Evolutionary conservation across 345 rosid species (phyloP), one percentile per base, ranked within the genome.

Genomic region (Citrus mangshanensis): DNA sequence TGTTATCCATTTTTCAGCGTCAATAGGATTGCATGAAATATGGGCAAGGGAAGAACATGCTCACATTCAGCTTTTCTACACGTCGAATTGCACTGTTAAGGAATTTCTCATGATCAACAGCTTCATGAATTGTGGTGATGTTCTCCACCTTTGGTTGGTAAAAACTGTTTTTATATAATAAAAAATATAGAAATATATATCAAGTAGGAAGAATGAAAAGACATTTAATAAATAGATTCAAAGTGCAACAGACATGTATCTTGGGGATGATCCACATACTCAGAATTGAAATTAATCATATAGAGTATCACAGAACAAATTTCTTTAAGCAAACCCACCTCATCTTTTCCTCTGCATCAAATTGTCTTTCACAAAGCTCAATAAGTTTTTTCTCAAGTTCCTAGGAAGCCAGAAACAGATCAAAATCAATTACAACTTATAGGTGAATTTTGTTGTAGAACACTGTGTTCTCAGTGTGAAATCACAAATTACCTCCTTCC

Each of bases 401-500:
- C 86, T 85, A 55, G 6, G 6, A 63, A 68, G 55, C 13, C 51
- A 70, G 28, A 13, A 14, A 19, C 35, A 35, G 60, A 54, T 16
- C 22, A 66, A 75, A 65, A 38, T 58, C 55, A 35, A 30, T 63
- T 34, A 34, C 38, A 34, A 24, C 8, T 10, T 63, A 13, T 54
- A 6, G 75, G 24, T 37, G 24, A 22, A 61, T 64, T 35, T 70
- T 19, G 16, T 22, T 70, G 28, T 9, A 5, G 49, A n/a, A 5
- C 9, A 7, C 46, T 24, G 5, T 2, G 16, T 19, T 3, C 1
- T 14, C 5, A 74, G 13, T 25, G 32, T 59, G 18, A 55, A 3
- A 30, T 51, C 62, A 35, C 12, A 49, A 28, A 34, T 81, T 66
- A 86, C 85, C 88, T 86, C 78, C 10, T 81, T 69, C 68, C 88